Base-by-base conservation (phyloP, 306 rosid species). In the Medicago ruthenica region DNA sequence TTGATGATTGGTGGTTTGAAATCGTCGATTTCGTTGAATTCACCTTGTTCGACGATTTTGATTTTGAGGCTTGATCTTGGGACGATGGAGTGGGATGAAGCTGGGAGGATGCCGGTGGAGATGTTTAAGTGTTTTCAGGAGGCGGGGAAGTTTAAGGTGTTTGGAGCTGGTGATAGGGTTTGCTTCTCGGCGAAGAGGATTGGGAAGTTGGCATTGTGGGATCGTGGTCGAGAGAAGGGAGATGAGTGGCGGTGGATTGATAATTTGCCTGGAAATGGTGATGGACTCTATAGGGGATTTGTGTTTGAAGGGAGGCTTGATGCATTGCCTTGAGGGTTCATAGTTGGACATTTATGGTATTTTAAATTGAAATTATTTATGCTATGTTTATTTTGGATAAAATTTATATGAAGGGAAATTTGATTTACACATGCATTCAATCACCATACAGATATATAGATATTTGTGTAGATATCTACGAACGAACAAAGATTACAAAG, bases 1-100 rank as follows among this genome's bases (percentile, higher is more conserved):
- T 51, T 94, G 79, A 91, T 94, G 98, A 82, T 88, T 4, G 98
- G 98, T 7, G 98, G 97, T 4, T 61, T 94, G 69, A 91, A 90
- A 42, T 87, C 95, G 0, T 90, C 97, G 7, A 88, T 88, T 76
- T 87, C 97, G 1, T 54, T 87, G 81, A 91, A 87, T 53, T 72
- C 97, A 6, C 82, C 87, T 16, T 94, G 96, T 81, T 94, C 96
- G 36, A 92, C 98, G 57, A 87, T 92, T 53, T 65, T 90, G 79
- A 88, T 94, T 27, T 76, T 88, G 44, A 74, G 93, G 80, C 85
- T 94, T 67, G 95, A 90, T 69, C 81, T 94, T 74, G 93, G 84
- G 11, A 75, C 74, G 9, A 63, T 87, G 87, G 93, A 87, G 71
- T 94, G 98, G 97, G 95, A 94, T 15, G 93, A 92, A 70, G 96